Percentiles rank a stretch among this genome's conserved stretches.
These are phyloP conservation scores for Coffea humblotiana DNA, from an alignment of 305 asterid species.

Conservation along the genomic window DNA sequence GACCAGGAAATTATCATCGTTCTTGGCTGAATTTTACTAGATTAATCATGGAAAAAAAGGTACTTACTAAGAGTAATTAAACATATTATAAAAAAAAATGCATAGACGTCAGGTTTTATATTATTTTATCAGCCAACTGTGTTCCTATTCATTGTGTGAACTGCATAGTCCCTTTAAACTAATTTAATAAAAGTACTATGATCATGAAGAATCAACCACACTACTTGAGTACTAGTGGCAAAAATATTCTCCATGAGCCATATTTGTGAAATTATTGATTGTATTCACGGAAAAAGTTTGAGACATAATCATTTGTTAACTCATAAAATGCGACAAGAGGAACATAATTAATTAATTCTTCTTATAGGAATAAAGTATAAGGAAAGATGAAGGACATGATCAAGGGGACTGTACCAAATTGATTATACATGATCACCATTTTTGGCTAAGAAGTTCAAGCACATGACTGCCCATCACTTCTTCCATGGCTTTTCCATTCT, in stretches of 20 bases:
- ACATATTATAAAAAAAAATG: neutral
- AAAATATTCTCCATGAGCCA: neutral
- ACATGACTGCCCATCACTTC: conserved; percentile 11
- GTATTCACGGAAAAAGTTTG: neutral
- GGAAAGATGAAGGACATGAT: conserved; percentile 7
- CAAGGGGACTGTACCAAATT: neutral
- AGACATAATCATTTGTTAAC: conserved; percentile 8
- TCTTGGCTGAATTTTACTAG: neutral
- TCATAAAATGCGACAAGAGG: neutral
- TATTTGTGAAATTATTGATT: neutral
- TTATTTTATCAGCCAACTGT: neutral
- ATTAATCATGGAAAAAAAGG: neutral
- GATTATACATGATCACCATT: neutral
- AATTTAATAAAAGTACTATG: neutral
- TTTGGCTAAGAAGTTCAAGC: neutral
- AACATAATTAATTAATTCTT: neutral
- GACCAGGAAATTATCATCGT: neutral
- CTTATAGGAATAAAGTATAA: neutral
- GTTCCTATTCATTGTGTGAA: neutral
- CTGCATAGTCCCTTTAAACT: neutral
- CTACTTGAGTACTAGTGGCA: neutral
- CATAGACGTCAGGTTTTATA: neutral
- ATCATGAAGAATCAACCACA: neutral
- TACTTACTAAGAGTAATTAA: neutral
- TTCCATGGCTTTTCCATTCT: neutral